Conservation (phyloP, 2,329 filamentous ascomycete genomes). For the Paecilomyces variotii region DNA sequence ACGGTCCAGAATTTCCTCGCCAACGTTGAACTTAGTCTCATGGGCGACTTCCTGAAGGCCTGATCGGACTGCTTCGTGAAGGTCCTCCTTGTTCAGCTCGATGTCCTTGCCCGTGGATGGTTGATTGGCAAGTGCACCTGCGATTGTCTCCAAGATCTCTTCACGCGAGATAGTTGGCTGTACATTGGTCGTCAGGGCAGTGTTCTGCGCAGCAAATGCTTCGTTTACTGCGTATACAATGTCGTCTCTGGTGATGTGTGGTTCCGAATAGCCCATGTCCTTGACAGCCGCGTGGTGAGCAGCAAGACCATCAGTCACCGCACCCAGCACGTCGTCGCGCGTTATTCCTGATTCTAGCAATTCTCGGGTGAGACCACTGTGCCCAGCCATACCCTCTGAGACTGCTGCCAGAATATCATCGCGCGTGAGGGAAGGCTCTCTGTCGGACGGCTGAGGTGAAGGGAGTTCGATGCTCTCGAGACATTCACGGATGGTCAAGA, state of each 20-base stretch:
- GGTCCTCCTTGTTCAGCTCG: conserved; percentile 43
- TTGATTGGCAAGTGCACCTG: conserved; percentile 48
- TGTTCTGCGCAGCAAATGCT: conserved; percentile 27
- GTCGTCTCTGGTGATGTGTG: conserved; percentile 19
- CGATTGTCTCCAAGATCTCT: conserved; percentile 50
- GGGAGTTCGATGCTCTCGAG: conserved; percentile 78
- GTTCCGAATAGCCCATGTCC: conserved; percentile 44
- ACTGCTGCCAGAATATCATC: conserved; percentile 10
- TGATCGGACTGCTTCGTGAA: conserved; percentile 52
- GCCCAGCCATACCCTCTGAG: conserved; percentile 7
- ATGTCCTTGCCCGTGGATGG: conserved; percentile 51
- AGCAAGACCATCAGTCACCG: conserved; percentile 50
- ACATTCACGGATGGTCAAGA: conserved; percentile 76
- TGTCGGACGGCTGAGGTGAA: conserved; percentile 36
- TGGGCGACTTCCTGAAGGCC: conserved; percentile 47
- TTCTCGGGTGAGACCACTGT: conserved; percentile 19
- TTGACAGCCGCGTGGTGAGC: conserved; percentile 39
- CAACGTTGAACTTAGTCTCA: conserved; percentile 43
- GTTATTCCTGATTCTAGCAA: conserved; percentile 35
- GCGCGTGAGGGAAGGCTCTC: conserved; percentile 9
- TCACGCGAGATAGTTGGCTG: conserved; percentile 45
- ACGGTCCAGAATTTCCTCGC: conserved; percentile 52
- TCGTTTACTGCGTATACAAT: conserved; percentile 16
- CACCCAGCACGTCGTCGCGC: conserved; percentile 51
- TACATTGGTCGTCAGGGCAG: conserved; percentile 19